phyloP scores from a whole-genome alignment of 345 rosid genomes.

The Sisymbrium irio region DNA sequence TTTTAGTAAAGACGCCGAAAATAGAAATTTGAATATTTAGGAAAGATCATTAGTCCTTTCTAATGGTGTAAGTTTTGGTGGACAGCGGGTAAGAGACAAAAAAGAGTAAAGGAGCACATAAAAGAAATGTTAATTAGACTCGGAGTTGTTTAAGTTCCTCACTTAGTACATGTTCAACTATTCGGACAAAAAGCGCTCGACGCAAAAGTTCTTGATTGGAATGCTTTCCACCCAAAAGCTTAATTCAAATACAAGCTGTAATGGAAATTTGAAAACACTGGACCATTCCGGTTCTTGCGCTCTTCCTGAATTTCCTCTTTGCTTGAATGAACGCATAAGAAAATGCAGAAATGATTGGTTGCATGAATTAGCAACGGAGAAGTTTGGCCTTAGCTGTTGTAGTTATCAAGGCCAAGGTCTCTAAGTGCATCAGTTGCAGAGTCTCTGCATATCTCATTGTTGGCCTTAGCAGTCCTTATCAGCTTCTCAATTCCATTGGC shows the following conservation, averaged over 20 bases:
- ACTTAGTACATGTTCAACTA: not conserved
- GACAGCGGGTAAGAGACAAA: not conserved
- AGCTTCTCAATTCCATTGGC: slow-evolving; percentile 65
- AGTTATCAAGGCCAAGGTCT: slow-evolving; percentile 82
- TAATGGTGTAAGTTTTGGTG: not conserved
- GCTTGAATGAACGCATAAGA: not conserved
- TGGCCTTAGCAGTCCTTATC: slow-evolving; percentile 71
- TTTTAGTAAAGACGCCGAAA: too few relatives aligned
- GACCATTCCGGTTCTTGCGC: not conserved
- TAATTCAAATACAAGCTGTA: not conserved
- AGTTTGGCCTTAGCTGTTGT: slow-evolving; percentile 36
- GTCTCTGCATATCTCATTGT: slow-evolving; percentile 62
- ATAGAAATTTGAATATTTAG: too few relatives aligned
- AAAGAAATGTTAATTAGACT: not conserved
- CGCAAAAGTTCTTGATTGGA: not conserved
- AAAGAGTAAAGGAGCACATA: not conserved
- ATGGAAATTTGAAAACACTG: not conserved
- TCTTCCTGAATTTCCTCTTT: not conserved
- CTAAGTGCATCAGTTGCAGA: slow-evolving; percentile 91
- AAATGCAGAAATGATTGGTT: not conserved
- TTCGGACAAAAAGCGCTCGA: not conserved
- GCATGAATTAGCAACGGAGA: slow-evolving; percentile 6
- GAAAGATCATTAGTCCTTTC: not conserved
- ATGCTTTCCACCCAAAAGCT: slow-evolving; percentile 14
- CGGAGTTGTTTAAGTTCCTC: not conserved